A percentile compares a stretch with the other conserved stretches of the same genome.
phyloP scores from a whole-genome alignment of 2,329 filamentous ascomycete species.

The Capronia coronata region DNA sequence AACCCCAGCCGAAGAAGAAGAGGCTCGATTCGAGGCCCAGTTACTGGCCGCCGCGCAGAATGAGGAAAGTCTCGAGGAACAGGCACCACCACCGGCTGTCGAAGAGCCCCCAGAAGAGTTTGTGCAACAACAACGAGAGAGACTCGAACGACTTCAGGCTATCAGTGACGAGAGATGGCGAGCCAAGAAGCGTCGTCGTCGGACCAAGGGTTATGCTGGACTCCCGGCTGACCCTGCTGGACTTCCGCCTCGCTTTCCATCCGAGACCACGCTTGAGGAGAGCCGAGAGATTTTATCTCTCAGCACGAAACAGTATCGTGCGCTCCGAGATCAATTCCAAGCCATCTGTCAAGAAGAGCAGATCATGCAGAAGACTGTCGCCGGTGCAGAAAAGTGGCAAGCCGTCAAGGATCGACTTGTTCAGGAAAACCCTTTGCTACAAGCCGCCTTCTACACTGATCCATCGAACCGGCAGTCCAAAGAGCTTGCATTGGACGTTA shows the following conservation, averaged over 20 bases:
- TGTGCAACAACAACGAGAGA: slow-evolving; percentile 49
- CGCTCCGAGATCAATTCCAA: slow-evolving; percentile 61
- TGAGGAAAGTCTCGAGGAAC: slow-evolving; percentile 5
- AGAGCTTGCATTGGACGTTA: slow-evolving; percentile 65
- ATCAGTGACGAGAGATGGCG: slow-evolving; percentile 59
- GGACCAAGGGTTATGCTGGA: slow-evolving; percentile 62
- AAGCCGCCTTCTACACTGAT: slow-evolving; percentile 54
- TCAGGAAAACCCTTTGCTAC: slow-evolving; percentile 57
- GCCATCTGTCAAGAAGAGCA: slow-evolving; percentile 61
- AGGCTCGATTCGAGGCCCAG: slow-evolving; percentile 30
- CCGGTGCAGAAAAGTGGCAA: slow-evolving; percentile 68
- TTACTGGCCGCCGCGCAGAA: slow-evolving; percentile 27
- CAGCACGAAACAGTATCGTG: slow-evolving; percentile 56
- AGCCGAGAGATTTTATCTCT: slow-evolving; percentile 64
- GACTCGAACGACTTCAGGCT: slow-evolving; percentile 49
- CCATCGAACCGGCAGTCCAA: slow-evolving; percentile 56
- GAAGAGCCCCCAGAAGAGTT: slow-evolving; percentile 41
- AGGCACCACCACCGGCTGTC: not conserved
- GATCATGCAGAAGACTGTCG: slow-evolving; percentile 69
- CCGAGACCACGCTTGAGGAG: slow-evolving; percentile 75
- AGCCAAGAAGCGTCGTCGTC: slow-evolving; percentile 59
- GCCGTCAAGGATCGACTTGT: slow-evolving; percentile 62
- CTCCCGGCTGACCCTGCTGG: slow-evolving; percentile 61
- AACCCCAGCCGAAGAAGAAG: slow-evolving; percentile 20
- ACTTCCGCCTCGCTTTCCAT: slow-evolving; percentile 63